Base-by-base conservation (phyloP, 768 basidiomycete species). In the Naganishia vaughanmartiniae region DNA sequence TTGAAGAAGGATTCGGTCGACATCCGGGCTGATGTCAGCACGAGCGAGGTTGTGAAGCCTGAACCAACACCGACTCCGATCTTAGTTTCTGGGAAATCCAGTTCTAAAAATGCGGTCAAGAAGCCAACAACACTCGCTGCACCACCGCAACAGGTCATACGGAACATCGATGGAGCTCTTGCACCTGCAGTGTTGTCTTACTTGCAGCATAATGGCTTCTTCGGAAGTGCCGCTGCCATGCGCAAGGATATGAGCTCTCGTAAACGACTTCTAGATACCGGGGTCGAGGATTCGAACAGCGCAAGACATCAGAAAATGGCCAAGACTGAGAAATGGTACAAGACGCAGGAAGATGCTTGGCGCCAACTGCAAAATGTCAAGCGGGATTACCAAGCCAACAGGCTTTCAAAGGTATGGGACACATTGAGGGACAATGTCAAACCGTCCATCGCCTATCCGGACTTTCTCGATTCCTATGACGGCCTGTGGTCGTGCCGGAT, bases 241-340 rank as follows among this genome's bases (percentile, higher is more conserved):
- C 60, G 60, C 24, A 63, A 42, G 39, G 60, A 63, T 42, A 63
- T 63, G 60, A 63, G 26, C 33, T 63, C 60, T 45, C 60, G 60
- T 6, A 63, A 63, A 63, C 42, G 60, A 17, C 42, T 63, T 3
- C n/a, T 63, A 21, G 60, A 63, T 6, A 63, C 60, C 2, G 60
- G 60, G 30, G 36, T 63, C 11, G 60, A 42, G 42, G 39, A 63
- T 19, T 6, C 24, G 9, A 42, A 45, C 28, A 34, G 39, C 6
- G 21, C 60, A 6, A 46, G 42, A 45, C 39, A n/a, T 1, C 19
- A 26, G 12, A 63, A 63, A 34, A 42, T 63, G 9, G 60, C 60
- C 7, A 63, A 45, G 42, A 63, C 60, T 21, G 60, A 63, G 4
- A 42, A 63, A 42, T 63, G 60, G 60, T 46, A 63, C 39, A 24